A percentile compares a stretch with the other conserved stretches of the same genome.
Evolutionary conservation across 2,329 filamentous ascomycete genomes (phyloP).

Genomic region (Spiromastix sp.): DNA sequence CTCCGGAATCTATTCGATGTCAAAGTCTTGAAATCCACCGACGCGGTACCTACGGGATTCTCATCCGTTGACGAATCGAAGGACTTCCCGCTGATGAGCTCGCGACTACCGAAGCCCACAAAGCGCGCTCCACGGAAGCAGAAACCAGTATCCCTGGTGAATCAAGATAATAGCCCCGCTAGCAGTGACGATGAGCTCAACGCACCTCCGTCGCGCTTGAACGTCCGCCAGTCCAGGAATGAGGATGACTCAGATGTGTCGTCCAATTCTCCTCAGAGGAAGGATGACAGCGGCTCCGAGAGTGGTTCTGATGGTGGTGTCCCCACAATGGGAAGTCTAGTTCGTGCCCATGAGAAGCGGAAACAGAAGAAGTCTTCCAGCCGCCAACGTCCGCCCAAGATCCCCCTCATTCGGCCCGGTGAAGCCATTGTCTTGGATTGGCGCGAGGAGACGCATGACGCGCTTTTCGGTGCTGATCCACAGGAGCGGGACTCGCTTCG

Average conservation of each 20-base stretch:
- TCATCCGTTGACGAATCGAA: slow-evolving; percentile 50
- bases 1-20: slow-evolving; percentile 69
- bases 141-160: slow-evolving; percentile 3
- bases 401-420: slow-evolving; percentile 61
- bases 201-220: slow-evolving; percentile 12
- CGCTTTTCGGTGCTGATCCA: slow-evolving; percentile 49
- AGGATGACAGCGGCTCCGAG: slow-evolving; percentile 19
- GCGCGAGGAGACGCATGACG: slow-evolving; percentile 58
- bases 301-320: slow-evolving; percentile 23
- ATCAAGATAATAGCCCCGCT: slow-evolving; percentile 8
- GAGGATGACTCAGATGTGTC: slow-evolving; percentile 14
- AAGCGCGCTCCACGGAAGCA: slow-evolving; percentile 12
- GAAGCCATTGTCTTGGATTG: slow-evolving; percentile 87
- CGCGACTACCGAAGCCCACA: slow-evolving; percentile 29
- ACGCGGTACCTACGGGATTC: slow-evolving; percentile 61
- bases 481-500: slow-evolving; percentile 41
- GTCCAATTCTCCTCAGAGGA: slow-evolving; percentile 13
- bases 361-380: neutral
- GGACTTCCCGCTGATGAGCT: slow-evolving; percentile 44
- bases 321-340: slow-evolving; percentile 1
- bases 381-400: slow-evolving; percentile 1
- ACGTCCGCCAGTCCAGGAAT: slow-evolving; percentile 6
- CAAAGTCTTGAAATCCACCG: slow-evolving; percentile 51
- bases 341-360: neutral
- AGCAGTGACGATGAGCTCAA: slow-evolving; percentile 24